Evolutionary conservation across 352 stramenopile genomes (phyloP), one percentile per base, ranked within the genome.

Genomic region (Pythium biforme): DNA sequence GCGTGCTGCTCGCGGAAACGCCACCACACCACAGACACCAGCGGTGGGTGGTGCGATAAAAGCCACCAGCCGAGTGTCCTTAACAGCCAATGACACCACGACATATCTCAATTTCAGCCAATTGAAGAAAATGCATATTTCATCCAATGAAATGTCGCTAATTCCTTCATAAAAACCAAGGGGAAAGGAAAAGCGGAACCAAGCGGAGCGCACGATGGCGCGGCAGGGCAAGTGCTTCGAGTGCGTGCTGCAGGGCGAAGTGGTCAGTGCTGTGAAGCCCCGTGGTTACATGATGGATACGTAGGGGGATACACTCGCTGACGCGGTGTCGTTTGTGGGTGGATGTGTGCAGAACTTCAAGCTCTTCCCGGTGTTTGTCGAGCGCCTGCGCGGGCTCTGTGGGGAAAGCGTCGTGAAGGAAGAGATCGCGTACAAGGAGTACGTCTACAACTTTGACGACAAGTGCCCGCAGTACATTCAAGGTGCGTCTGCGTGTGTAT

Each of bases 391-490:
- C 27, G 85, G 85, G 0, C 52, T 94, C 1, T 92, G 85, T 68
- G 83, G 83, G 45, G 83, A 92, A 49, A 90, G 78, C 58, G 83
- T 90, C 54, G 83, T 92, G 56, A 94, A 92, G 79, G 85, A 94
- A 61, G 81, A 94, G 33, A 92, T 94, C 26, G 83, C 84, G 59
- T 94, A 86, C 79, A 94, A 94, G 66, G 85, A 94, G 59, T 94
- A 94, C 66, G 83, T 94, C 26, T 94, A 92, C 79, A 92, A 92
- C 68, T 92, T 94, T 58, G 85, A 94, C 58, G 85, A 90, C 66
- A 89, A 92, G 66, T 92, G 83, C 55, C 85, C 85, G 56, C 83
- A 92, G 72, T 92, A 92, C 61, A 92, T 92, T 49, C 79, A 90
- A 73, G 82, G 75, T 77, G 33, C 49, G 50, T 11, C 17, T 46